These are phyloP conservation scores for Alternaria incomplexa DNA, from an alignment of 2,329 filamentous ascomycete genomes.

Conservation along the genomic window DNA sequence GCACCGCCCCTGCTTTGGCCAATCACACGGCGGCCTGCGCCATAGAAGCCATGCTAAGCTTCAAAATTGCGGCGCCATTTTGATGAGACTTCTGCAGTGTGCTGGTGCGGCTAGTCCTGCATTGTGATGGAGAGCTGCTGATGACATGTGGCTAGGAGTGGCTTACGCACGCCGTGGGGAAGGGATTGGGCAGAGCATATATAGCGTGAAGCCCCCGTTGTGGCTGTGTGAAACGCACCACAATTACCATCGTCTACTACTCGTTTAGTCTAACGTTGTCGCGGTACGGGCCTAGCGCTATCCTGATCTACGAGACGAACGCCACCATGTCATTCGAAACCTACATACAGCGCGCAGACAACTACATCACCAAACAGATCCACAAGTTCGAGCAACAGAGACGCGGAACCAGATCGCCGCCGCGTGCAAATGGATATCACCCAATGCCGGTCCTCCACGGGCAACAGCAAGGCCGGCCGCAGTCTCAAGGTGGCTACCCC, in stretches of 20 bases:
- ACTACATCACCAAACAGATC: constrained; percentile 24
- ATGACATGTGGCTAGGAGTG: constrained; percentile 14
- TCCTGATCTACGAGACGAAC: background rate
- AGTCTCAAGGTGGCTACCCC: constrained; percentile 5
- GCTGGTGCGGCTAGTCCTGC: constrained; percentile 17
- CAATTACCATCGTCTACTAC: background rate
- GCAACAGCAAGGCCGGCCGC: background rate
- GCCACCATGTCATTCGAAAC: constrained; percentile 17
- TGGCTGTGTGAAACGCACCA: constrained; percentile 11
- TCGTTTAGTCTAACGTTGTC: background rate
- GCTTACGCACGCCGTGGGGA: constrained; percentile 17
- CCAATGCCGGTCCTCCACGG: constrained; percentile 7
- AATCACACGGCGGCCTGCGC: constrained; percentile 11
- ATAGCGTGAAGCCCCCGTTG: constrained; percentile 1
- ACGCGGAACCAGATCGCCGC: constrained; percentile 8
- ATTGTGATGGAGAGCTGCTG: constrained; percentile 7
- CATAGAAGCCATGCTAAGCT: constrained; percentile 4
- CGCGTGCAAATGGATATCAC: constrained; percentile 9
- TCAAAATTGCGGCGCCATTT: constrained; percentile 8
- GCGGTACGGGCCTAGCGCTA: background rate
- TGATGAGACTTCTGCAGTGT: constrained; percentile 7
- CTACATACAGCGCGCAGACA: constrained; percentile 21
- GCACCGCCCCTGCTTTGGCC: constrained; percentile 9
- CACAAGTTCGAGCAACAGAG: constrained; percentile 26
- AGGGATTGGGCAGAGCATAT: constrained; percentile 9